Evolutionary conservation across 129 eudicot species (phyloP).

Genomic region (Arctium lappa): DNA sequence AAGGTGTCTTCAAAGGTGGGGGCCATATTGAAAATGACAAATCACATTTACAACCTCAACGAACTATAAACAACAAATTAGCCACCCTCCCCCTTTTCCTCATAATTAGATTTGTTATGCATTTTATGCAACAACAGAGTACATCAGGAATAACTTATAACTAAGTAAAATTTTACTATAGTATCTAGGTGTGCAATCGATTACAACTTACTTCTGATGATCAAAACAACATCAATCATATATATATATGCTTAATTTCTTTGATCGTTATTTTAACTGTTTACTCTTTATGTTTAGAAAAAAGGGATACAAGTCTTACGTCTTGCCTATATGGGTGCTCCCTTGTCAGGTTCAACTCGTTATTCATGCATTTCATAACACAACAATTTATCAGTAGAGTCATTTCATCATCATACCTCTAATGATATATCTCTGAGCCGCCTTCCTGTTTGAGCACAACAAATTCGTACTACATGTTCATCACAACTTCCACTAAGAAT

Average conservation of each 20-base stretch:
- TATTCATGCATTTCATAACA: not conserved
- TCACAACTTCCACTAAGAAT: slow-evolving; percentile 97
- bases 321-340: not conserved
- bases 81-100: not conserved
- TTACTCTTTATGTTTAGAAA: not conserved
- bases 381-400: not conserved
- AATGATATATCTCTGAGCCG: slow-evolving; percentile 81
- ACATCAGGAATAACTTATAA: not conserved
- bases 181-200: not conserved
- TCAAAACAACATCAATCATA: not conserved
- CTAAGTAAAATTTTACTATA: not conserved
- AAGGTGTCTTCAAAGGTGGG: not conserved
- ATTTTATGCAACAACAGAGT: not conserved
- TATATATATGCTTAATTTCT: not conserved
- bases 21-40: too few relatives aligned
- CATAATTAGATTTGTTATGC: not conserved
- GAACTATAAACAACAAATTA: not conserved
- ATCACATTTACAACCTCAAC: not conserved
- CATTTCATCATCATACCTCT: slow-evolving; percentile 44
- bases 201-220: not conserved
- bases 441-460: slow-evolving; percentile 94
- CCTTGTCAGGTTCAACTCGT: not conserved
- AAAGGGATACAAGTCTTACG: not conserved
- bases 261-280: not conserved
- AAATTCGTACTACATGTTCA: slow-evolving; percentile 82